phyloP scores from a whole-genome alignment of 257 asterid species.

The Solanum tarijense region DNA sequence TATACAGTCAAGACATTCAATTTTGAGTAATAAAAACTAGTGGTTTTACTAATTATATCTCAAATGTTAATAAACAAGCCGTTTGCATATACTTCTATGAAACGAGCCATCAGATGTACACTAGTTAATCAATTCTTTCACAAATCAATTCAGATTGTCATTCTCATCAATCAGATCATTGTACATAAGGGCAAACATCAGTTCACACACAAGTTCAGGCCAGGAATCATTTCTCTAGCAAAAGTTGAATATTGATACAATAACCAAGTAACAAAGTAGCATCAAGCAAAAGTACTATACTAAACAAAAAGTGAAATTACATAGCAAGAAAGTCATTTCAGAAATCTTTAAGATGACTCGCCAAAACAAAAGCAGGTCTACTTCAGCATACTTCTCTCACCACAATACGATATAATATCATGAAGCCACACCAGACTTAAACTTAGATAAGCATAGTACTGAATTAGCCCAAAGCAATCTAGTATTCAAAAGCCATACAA shows the following conservation, averaged over 20 bases:
- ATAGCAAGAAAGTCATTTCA: not conserved
- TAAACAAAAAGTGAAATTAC: not conserved
- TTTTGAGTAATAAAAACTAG: not conserved
- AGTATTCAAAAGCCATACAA: not conserved
- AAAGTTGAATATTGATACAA: not conserved
- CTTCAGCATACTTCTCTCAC: not conserved
- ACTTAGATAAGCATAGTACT: not conserved
- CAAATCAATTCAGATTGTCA: not conserved
- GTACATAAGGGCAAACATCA: not conserved
- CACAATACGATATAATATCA: not conserved
- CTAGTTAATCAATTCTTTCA: not conserved
- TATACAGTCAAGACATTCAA: not conserved
- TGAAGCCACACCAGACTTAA: not conserved
- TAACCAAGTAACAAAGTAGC: not conserved
- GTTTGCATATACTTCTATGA: not conserved
- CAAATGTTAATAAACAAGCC: not conserved
- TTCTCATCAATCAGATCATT: not conserved
- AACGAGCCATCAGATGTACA: not conserved
- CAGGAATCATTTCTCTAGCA: not conserved
- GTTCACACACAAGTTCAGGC: not conserved
- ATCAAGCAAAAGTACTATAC: not conserved
- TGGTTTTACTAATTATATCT: not conserved
- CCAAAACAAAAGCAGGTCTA: not conserved
- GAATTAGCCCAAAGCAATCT: not conserved
- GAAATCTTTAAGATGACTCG: too few species aligned